Conservation (phyloP, 192 early-diverging fungal genomes). For the Gigaspora rosea region DNA sequence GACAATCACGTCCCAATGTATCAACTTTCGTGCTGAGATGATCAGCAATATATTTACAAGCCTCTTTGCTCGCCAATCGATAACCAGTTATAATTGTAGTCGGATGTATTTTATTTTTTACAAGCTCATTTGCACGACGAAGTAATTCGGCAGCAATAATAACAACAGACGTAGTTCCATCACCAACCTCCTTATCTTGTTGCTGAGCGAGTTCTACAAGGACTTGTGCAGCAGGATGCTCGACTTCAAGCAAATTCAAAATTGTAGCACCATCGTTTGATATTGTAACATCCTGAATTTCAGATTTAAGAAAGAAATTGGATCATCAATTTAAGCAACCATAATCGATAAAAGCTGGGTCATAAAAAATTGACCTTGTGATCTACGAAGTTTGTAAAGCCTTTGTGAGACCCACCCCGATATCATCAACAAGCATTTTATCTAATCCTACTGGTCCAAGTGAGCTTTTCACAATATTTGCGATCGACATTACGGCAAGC, state of each 20-base stretch:
- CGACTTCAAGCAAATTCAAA: conserved; percentile 93
- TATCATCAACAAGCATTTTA: conserved; percentile 99
- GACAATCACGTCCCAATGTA: conserved; percentile 84
- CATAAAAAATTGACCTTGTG: too few species aligned
- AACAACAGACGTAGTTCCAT: conserved; percentile 99
- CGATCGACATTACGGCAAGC: conserved; percentile 90
- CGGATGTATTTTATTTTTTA: conserved; percentile 99
- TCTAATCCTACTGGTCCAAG: conserved; percentile 98
- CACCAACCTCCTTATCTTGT: conserved; percentile 99
- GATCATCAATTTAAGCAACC: not conserved
- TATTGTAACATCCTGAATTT: conserved; percentile 92
- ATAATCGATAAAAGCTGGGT: too few species aligned
- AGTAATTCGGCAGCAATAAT: conserved; percentile 98
- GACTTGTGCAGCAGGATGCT: conserved; percentile 96
- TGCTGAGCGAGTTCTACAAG: conserved; percentile 98
- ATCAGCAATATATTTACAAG: conserved; percentile 96
- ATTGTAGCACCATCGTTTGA: conserved; percentile 99
- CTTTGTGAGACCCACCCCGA: conserved; percentile 73
- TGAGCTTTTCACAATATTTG: conserved; percentile 98
- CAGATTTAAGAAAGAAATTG: not conserved
- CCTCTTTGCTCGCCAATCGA: conserved; percentile 94
- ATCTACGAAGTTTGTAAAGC: too few species aligned
- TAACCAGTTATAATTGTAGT: conserved; percentile 99
- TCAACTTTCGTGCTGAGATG: conserved; percentile 96
- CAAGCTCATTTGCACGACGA: conserved; percentile 92